These are phyloP conservation scores for Ogataea pignaliae DNA, from an alignment of 805 yeast species.

Conservation along the genomic window DNA sequence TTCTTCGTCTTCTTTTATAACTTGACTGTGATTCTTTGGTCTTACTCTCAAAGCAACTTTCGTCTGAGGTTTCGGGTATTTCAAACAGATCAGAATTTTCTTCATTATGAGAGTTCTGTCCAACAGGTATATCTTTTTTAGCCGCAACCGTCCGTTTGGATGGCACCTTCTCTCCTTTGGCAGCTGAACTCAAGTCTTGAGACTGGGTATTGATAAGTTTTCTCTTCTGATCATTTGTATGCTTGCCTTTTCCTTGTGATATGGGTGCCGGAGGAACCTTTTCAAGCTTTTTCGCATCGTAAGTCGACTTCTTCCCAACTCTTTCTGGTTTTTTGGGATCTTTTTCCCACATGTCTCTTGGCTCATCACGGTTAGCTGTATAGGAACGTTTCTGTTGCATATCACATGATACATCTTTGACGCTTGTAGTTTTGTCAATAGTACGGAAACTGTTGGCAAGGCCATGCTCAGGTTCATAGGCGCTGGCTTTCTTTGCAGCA, in stretches of 20 bases:
- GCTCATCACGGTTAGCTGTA: too few relatives aligned
- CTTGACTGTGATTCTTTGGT: too few relatives aligned
- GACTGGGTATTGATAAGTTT: constrained; percentile 1
- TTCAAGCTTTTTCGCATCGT: neutral
- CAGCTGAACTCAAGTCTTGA: neutral
- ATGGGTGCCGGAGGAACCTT: neutral
- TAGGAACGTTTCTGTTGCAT: too few relatives aligned
- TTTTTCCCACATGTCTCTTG: too few relatives aligned
- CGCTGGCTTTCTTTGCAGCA: too few relatives aligned
- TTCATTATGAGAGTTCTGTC: neutral
- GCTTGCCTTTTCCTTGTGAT: neutral
- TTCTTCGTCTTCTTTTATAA: too few relatives aligned
- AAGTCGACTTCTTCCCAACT: too few relatives aligned
- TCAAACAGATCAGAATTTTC: neutral
- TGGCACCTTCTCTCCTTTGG: neutral
- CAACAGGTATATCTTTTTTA: neutral
- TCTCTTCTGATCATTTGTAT: neutral
- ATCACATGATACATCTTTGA: too few relatives aligned
- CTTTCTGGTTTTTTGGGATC: too few relatives aligned
- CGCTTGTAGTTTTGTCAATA: too few relatives aligned
- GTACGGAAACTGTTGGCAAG: too few relatives aligned
- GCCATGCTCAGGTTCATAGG: too few relatives aligned
- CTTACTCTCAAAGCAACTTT: neutral
- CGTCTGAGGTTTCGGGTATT: constrained; percentile 1
- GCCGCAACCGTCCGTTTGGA: neutral